phyloP scores from a whole-genome alignment of 2,329 filamentous ascomycete species.

The Aspergillus fumigatus region DNA sequence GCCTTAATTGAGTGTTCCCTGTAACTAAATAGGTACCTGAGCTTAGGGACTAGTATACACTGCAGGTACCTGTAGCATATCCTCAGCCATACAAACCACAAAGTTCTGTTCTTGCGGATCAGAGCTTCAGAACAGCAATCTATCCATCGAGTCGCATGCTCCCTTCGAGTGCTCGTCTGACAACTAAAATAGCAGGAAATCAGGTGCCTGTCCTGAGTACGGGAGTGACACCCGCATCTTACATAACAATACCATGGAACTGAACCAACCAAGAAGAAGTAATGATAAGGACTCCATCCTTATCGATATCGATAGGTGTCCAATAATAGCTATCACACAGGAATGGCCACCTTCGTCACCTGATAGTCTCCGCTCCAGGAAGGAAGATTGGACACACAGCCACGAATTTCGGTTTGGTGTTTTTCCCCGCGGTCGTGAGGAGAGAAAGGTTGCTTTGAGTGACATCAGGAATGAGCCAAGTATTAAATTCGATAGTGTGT shows the following conservation, averaged over 20 bases:
- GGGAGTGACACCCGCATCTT: background rate
- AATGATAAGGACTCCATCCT: conserved; percentile 4
- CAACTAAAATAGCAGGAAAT: background rate
- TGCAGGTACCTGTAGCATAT: background rate
- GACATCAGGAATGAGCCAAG: background rate
- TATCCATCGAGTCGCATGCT: background rate
- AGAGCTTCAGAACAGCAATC: background rate
- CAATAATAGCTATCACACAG: conserved; percentile 4
- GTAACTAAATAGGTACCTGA: background rate
- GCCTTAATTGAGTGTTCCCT: background rate
- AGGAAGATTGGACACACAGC: background rate
- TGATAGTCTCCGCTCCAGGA: conserved; percentile 7
- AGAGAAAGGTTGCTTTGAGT: background rate
- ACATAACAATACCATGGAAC: background rate
- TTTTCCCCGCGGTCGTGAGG: background rate
- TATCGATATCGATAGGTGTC: conserved; percentile 12
- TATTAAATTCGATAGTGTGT: background rate
- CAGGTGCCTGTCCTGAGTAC: background rate
- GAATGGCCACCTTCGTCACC: conserved; percentile 12
- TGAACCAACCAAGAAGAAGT: background rate
- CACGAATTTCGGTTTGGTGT: background rate
- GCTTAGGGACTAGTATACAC: background rate
- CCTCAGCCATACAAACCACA: background rate
- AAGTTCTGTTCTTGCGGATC: background rate
- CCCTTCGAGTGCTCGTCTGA: background rate